Evolutionary conservation across 352 stramenopile genomes (phyloP).

Genomic region (Globisporangium cederbergense): DNA sequence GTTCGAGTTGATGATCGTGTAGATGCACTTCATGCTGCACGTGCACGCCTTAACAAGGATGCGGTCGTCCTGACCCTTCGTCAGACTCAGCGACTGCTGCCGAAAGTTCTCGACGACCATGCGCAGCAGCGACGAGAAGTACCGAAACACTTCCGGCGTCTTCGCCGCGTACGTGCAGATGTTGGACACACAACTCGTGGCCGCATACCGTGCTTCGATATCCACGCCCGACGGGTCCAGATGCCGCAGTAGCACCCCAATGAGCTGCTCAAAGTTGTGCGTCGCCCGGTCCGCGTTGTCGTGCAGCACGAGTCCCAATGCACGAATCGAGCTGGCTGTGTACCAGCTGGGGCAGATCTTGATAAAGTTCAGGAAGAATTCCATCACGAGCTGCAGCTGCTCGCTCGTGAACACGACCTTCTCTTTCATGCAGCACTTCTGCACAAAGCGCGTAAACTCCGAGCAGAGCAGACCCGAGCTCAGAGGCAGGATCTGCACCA

Average conservation of each 20-base stretch:
- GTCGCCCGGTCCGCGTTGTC: slow-evolving; percentile 75
- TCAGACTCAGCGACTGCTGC: slow-evolving; percentile 67
- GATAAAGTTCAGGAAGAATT: slow-evolving; percentile 76
- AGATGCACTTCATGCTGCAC: slow-evolving; percentile 86
- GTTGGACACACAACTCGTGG: slow-evolving; percentile 81
- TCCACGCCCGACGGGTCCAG: slow-evolving; percentile 76
- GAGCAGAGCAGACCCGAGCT: slow-evolving; percentile 73
- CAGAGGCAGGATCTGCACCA: slow-evolving; percentile 59
- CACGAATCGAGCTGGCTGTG: slow-evolving; percentile 60
- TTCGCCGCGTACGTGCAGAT: slow-evolving; percentile 71
- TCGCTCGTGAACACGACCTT: slow-evolving; percentile 56
- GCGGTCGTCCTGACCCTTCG: slow-evolving; percentile 59
- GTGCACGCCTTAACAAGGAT: slow-evolving; percentile 83
- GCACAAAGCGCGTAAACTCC: slow-evolving; percentile 73
- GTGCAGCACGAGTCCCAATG: slow-evolving; percentile 68
- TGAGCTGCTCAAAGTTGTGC: slow-evolving; percentile 59
- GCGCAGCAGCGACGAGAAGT: slow-evolving; percentile 69
- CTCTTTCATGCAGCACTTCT: slow-evolving; percentile 75
- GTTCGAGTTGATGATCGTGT: slow-evolving; percentile 74
- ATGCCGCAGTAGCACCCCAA: slow-evolving; percentile 65
- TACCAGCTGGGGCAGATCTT: slow-evolving; percentile 75
- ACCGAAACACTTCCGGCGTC: slow-evolving; percentile 62
- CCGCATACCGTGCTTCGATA: slow-evolving; percentile 81
- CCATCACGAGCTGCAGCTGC: slow-evolving; percentile 58
- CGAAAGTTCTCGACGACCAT: slow-evolving; percentile 87